phyloP scores from a whole-genome alignment of 2,329 filamentous ascomycete genomes.

The Apiospora hydei region DNA sequence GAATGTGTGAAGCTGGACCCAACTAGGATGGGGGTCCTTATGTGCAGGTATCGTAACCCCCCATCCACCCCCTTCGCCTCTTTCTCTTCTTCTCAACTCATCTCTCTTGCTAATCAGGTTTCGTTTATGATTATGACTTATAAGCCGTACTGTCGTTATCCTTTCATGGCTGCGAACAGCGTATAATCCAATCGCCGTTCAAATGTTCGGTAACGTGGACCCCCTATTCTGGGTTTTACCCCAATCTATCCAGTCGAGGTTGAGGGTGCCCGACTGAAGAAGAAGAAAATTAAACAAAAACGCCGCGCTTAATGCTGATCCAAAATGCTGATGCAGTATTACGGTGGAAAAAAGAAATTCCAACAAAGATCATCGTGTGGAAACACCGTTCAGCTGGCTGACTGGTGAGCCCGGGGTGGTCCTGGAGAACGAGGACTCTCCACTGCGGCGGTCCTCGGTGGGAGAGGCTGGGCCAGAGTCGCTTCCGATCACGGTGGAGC shows the following conservation, averaged over 20 bases:
- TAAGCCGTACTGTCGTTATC: constrained; percentile 18
- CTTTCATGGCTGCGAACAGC: constrained; percentile 10
- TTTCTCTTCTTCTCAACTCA: not conserved
- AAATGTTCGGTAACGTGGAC: not conserved
- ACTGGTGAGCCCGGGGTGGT: not conserved
- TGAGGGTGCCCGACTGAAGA: not conserved
- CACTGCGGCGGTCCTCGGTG: constrained; percentile 18
- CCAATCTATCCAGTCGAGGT: not conserved
- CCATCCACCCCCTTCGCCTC: not conserved
- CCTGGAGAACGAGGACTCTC: constrained; percentile 1
- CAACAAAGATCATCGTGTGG: not conserved
- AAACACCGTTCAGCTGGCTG: constrained; percentile 4
- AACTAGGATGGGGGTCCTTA: not conserved
- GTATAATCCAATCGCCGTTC: not conserved
- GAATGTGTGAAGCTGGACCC: not conserved
- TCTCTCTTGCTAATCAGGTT: constrained; percentile 9
- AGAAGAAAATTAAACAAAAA: constrained; percentile 3
- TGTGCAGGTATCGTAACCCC: not conserved
- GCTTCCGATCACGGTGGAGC: constrained; percentile 28
- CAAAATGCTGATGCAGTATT: constrained; percentile 22
- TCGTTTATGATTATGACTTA: constrained; percentile 20
- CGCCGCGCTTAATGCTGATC: constrained; percentile 25
- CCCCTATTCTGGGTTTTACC: not conserved
- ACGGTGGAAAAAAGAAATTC: not conserved
- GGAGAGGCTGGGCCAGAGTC: constrained; percentile 23